Evolutionary conservation across 202 grass and related monocot genomes (phyloP).

Genomic region (Panicum hallii): DNA sequence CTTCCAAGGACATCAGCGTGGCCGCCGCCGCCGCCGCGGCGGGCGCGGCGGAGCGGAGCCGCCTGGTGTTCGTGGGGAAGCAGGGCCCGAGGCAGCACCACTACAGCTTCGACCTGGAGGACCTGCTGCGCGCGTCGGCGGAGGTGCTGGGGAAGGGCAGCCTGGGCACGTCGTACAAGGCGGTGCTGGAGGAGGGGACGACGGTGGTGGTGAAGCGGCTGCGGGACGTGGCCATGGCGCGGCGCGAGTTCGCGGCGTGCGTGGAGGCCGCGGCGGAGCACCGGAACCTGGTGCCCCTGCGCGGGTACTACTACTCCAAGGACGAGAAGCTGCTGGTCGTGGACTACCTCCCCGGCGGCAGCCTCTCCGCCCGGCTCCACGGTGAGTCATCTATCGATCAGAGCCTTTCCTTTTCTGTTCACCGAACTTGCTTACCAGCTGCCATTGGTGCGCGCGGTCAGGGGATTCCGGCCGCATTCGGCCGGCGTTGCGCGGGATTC

Average conservation of each 20-base stretch:
- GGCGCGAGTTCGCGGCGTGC: constrained; percentile 58
- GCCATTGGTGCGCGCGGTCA: neutral
- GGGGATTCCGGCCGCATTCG: neutral
- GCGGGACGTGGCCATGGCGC: constrained; percentile 60
- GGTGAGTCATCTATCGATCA: constrained; percentile 46
- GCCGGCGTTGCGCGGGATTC: neutral
- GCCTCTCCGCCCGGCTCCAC: constrained; percentile 82
- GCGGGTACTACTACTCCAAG: constrained; percentile 83
- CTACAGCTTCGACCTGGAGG: constrained; percentile 95
- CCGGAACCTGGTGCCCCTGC: constrained; percentile 66
- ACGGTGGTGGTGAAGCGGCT: constrained; percentile 95
- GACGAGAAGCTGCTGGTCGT: constrained; percentile 84
- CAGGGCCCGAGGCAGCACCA: constrained; percentile 22
- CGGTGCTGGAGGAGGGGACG: constrained; percentile 80
- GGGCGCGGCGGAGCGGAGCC: constrained; percentile 42
- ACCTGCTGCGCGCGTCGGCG: constrained; percentile 89
- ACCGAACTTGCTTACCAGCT: neutral
- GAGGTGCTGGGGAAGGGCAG: constrained; percentile 88
- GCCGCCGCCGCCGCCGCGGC: neutral
- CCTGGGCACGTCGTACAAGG: constrained; percentile 84
- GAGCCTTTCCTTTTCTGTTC: neutral
- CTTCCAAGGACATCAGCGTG: constrained; percentile 67
- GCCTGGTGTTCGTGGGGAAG: constrained; percentile 79
- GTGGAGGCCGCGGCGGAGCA: constrained; percentile 65
- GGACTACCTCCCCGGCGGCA: constrained; percentile 72